Evolutionary conservation across 148 eudicot genomes (phyloP).

Genomic region (Diospyros lotus): DNA sequence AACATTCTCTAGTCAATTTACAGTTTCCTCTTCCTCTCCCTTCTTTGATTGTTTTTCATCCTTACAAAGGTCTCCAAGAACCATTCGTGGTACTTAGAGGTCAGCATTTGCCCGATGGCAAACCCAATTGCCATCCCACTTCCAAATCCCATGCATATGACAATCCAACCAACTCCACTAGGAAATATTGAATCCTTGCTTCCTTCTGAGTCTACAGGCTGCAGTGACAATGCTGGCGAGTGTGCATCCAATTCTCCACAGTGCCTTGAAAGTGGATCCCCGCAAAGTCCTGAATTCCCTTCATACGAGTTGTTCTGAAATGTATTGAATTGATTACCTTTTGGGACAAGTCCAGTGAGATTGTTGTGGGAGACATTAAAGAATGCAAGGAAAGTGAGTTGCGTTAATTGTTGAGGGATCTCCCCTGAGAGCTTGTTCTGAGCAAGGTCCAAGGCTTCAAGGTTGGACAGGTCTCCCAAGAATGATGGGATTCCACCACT

Average conservation of each 20-base stretch:
- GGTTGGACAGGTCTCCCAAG: constrained; percentile 19
- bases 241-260: background rate
- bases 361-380: constrained; percentile 32
- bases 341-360: constrained; percentile 28
- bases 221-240: background rate
- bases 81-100: background rate
- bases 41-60: background rate
- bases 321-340: constrained; percentile 28
- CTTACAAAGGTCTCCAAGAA: constrained; percentile 1
- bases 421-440: constrained; percentile 26
- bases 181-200: constrained; percentile 4
- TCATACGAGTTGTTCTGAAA: constrained; percentile 22
- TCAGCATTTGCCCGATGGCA: constrained; percentile 16
- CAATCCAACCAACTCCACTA: constrained; percentile 19
- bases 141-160: constrained; percentile 15
- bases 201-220: background rate
- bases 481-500: constrained; percentile 21
- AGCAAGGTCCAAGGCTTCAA: constrained; percentile 37
- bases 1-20: background rate
- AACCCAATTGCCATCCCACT: constrained; percentile 23
- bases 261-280: constrained; percentile 21
- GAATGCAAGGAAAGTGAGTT: constrained; percentile 21
- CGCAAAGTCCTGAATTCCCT: constrained; percentile 33
- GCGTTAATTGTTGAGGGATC: constrained; percentile 23
- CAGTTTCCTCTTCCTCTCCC: background rate